phyloP scores from a whole-genome alignment of 2,329 filamentous ascomycete species.

The Capronia epimyces region DNA sequence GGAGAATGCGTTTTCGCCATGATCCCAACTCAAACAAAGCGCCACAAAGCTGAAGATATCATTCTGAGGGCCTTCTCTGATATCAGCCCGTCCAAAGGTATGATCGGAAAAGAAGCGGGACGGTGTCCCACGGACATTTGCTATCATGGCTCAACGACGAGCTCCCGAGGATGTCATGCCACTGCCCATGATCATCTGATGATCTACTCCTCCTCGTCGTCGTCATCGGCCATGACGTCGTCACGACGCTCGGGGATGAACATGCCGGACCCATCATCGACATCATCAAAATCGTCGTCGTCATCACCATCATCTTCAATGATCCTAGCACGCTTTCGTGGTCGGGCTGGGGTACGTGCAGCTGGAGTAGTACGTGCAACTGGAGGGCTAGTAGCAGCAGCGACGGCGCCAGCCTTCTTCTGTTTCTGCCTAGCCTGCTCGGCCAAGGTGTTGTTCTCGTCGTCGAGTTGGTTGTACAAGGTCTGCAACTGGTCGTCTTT shows the following conservation, averaged over 20 bases:
- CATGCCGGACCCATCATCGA: constrained; percentile 5
- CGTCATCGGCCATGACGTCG: constrained; percentile 4
- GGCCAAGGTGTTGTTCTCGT: constrained; percentile 2
- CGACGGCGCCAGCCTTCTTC: not conserved
- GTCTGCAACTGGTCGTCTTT: constrained; percentile 5
- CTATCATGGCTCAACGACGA: not conserved
- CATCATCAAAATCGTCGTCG: constrained; percentile 2
- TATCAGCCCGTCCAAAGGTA: not conserved
- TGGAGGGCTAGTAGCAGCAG: not conserved
- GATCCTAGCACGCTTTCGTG: constrained; percentile 7
- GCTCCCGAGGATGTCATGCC: not conserved
- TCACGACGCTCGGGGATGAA: not conserved
- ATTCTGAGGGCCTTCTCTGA: not conserved
- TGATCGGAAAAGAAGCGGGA: not conserved
- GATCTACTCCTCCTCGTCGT: constrained; percentile 6
- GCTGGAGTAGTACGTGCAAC: not conserved
- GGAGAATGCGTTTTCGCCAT: too few relatives aligned
- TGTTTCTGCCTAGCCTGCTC: not conserved
- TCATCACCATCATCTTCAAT: constrained; percentile 6
- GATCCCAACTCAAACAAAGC: too few relatives aligned
- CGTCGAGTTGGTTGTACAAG: constrained; percentile 8
- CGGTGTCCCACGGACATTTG: not conserved
- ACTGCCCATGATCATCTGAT: too few relatives aligned
- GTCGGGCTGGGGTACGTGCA: not conserved
- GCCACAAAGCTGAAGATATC: too few relatives aligned